Base-by-base conservation (phyloP, 495 filamentous ascomycete genomes). In the Talaromyces nanjingensis region DNA sequence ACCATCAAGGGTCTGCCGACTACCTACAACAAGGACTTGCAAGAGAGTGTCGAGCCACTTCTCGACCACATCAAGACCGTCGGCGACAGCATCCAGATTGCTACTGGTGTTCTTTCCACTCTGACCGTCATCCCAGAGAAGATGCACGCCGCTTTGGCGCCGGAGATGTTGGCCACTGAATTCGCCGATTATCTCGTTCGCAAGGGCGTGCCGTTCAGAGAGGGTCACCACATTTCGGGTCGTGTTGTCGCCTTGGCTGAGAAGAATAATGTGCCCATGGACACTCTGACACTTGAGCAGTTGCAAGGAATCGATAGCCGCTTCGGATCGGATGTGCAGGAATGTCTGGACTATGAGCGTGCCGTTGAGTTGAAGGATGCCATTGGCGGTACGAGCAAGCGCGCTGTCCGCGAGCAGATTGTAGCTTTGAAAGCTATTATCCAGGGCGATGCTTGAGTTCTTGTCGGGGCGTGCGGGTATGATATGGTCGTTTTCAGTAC, bases 11-110 rank as follows among this genome's bases (percentile, higher is more conserved):
- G 89, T 37, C 81, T 96, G 22, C 92, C 93, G 2, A 89, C 86
- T 25, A 96, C 91, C 6, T 97, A 97, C 81, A 96, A 97, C 80
- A 96, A 97, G 79, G 91, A 96, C 71, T 79, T 96, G 16, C 93
- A 98, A 76, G 93, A 97, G 77, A 88, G 85, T 64, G 87, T 91
- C 65, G 91, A 96, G 79, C 89, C 90, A 49, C 83, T 98, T 73
- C 84, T 98, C 29, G 91, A 96, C 76, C 87, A 88, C 71, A 84
- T 96, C 73, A 92, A 92, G 79, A 96, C 93, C 9, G 85, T 96
- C 58, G 82, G 81, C 55, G 90, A 96, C 80, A 92, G 88, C 73
- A 83, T 96, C 64, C 88, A 88, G 70, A 97, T 98, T 68, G 90
- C 91, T 52, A 91, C 89, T 52, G 90, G 93, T 60, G 86, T 88